Base-by-base conservation (phyloP, 1,284 basidiomycete genomes). In the Ustilago lituana region DNA sequence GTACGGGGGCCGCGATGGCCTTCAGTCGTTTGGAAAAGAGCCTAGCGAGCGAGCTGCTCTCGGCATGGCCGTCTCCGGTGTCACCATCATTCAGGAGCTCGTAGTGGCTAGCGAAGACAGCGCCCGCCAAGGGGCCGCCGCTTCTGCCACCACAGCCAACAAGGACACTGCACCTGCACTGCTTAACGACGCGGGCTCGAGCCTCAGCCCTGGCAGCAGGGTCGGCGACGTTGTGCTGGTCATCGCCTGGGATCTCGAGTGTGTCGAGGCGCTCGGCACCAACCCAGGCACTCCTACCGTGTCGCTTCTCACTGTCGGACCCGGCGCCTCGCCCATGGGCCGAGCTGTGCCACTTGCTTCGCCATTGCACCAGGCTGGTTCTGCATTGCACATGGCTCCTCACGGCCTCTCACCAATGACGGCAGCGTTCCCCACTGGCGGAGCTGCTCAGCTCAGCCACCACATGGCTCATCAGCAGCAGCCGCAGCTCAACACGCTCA, bases 11-110 rank as follows among this genome's bases (percentile, higher is more conserved):
- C 61, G 68, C 20, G 49, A 69, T 26, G 56, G 62, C 5, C 50
- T 61, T 4, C 71, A 77, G 44, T 76, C 77, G n/a, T 82, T 81
- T 35, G 65, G 75, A 58, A 82, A 82, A 55, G 76, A 76, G 63
- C 74, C 71, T 12, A 73, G 77, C 32, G 82, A 82, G 65, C 78
- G 81, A 9, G 69, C 74, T 40, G 76, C 76, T 2, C 72, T 83
- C 14, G 75, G 75, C 9, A 76, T 82, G 65, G 82, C 74, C 11
- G 69, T 83, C 9, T 66, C 75, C 2, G 77, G 77, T 32, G 71
- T 83, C 40, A 80, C 82, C 17, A 77, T 83, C 56, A 63, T 83
- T 7, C 83, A 84, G 45, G 83, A 84, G 63, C 75, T 83, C 60
- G 77, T 83, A 46, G 76, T 83, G n/a, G 73, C 73, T 1, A 51